Evolutionary conservation across 306 rosid genomes (phyloP).

Genomic region (Prinsepia uniflora): DNA sequence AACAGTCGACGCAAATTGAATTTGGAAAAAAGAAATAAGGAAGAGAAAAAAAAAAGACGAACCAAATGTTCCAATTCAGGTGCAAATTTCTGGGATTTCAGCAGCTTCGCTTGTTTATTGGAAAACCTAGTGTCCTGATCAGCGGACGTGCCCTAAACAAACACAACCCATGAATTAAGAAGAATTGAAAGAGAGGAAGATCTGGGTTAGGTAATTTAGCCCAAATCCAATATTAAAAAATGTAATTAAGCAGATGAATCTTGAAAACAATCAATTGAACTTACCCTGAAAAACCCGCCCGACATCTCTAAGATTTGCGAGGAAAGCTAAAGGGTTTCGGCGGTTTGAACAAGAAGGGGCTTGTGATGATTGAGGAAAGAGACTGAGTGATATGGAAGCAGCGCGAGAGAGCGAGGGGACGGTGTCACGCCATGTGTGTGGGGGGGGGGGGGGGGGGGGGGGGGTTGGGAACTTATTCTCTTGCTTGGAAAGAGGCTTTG

Average conservation of each 20-base stretch:
- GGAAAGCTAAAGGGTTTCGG: slow-evolving; percentile 26
- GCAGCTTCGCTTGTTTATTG: slow-evolving; percentile 90
- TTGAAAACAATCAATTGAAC: slow-evolving; percentile 8
- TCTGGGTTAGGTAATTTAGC: slow-evolving; percentile 21
- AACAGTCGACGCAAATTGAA: neutral
- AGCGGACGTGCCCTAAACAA: slow-evolving; percentile 80
- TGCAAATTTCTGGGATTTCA: slow-evolving; percentile 95
- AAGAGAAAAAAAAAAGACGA: slow-evolving; percentile 23
- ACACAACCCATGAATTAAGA: slow-evolving; percentile 5
- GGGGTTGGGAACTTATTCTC: neutral
- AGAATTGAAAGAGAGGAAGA: slow-evolving; percentile 6
- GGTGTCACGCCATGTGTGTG: slow-evolving; percentile 9
- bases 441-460: no score
- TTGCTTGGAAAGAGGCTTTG: neutral
- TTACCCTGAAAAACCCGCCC: slow-evolving; percentile 94
- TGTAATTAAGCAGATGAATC: neutral
- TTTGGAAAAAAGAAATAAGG: neutral
- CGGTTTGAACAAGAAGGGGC: slow-evolving; percentile 17
- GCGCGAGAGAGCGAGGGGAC: neutral
- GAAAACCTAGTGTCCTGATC: slow-evolving; percentile 98
- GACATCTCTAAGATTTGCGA: slow-evolving; percentile 65
- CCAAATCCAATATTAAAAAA: slow-evolving; percentile 6
- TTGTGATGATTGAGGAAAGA: slow-evolving; percentile 4
- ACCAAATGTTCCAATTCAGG: slow-evolving; percentile 94
- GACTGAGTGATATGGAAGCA: neutral